Evolutionary conservation across 805 yeast genomes (phyloP), one percentile per base, ranked within the genome.

Genomic region (Pichia thaimueangensis): DNA sequence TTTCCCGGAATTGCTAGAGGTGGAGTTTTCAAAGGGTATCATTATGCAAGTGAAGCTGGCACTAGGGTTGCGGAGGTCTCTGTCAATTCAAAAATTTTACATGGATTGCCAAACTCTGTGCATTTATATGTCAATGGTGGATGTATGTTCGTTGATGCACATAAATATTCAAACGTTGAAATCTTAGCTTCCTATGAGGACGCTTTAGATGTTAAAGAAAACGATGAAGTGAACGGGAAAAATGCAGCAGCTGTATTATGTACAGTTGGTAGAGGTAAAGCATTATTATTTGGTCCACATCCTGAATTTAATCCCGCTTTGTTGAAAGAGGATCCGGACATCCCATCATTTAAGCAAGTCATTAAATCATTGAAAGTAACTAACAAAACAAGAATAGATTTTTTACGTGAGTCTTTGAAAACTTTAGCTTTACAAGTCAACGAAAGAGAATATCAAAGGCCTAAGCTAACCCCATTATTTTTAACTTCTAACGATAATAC

Each of bases 1-100:
- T 93, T 76, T 54, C 93, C 93, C 0, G 98, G 97, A 0, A 71
- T 67, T 2, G 82, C 84, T 2, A 71, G 86, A 48, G 99, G 99
- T 1, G 71, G 86, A 43, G 93, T 86, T 0, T 86, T 65, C 56
- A 68, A 72, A 33, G 97, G 97, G 0, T 93, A 89, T 59, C 67
- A 71, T 17, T 93, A 93, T 56, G 80, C 81, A 17, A 69, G 84
- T 3, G 93, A 87, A 45, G 61, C 58, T 0, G 97, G 97, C 2
- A 81, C 95, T 1, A 68, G 71, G 35, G 84, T 87, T 0, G 76
- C 74, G 0, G 57, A 48, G 6, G 49, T 86, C 37, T 48, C 54
- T 1, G 68, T 76, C 6, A 66, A 69, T 44, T 54, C 63, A 1
- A 51, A 56, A 28, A 61, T 45, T 4, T 56, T 64, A 31, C 49